Evolutionary conservation across 192 early-diverging fungal species (phyloP), one percentile per base, ranked within the genome.

Genomic region (Coemansia sp.): DNA sequence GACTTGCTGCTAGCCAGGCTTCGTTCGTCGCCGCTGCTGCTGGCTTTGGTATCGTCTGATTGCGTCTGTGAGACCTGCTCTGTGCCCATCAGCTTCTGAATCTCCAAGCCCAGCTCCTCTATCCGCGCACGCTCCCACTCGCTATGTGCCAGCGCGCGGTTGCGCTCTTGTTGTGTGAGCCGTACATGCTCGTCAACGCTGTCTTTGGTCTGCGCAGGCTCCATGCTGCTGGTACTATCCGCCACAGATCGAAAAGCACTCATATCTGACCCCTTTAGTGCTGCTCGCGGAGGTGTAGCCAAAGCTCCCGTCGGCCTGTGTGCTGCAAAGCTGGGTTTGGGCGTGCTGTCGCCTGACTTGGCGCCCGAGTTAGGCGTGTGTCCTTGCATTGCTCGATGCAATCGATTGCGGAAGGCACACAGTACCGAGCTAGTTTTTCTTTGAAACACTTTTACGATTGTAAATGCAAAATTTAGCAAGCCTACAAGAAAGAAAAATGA

Each of bases 101-200:
- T 74, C 56, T 80, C 77, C 20, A 44, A 36, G 31, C 68, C 56
- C 5, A 80, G 72, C 59, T 80, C 77, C 2, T 71, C 55, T 47
- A 80, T 65, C 34, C 77, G 64, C 25, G 60, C 72, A n/a, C 11
- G 59, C 14, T 73, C 71, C 77, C 77, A 80, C 44, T 73, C 62
- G 23, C 47, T 40, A n/a, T 57, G 60, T 1, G 49, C 63, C 22
- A 64, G 38, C 3, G 55, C 51, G 6, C 53, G 60, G 22, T 71
- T 52, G 31, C 65, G 60, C 55, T 57, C 54, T 28, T 51, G 21
- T 52, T 38, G 58, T 2, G 48, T 59, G 23, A 46, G 44, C 56
- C 2, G 17, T 5, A 38, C 40, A 19, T 17, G 52, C 9, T 36
- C 31, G 11, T 42, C 51, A 17, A 17, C n/a, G 5, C 46, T 48